These are phyloP conservation scores for Blumeriella jaapii DNA, from an alignment of 2,329 filamentous ascomycete genomes.

Conservation along the genomic window DNA sequence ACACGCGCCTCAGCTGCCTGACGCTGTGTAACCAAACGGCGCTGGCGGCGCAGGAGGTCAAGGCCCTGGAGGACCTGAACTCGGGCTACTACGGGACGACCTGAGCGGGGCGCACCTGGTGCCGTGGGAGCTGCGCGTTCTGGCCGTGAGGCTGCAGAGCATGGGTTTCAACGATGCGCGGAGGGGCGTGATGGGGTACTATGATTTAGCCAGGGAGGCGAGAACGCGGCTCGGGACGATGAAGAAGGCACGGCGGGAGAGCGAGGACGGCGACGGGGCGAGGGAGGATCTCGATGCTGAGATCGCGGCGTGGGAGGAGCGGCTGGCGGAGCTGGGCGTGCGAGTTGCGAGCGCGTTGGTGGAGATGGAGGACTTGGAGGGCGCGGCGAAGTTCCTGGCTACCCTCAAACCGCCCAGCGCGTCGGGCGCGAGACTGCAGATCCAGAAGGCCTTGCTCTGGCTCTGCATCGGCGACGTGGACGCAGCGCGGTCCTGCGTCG, in stretches of 20 bases:
- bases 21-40: conserved; percentile 63
- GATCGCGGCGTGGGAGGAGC: conserved; percentile 53
- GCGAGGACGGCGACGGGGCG: neutral
- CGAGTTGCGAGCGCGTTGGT: conserved; percentile 55
- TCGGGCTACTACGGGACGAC: conserved; percentile 44
- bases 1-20: conserved; percentile 71
- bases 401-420: conserved; percentile 34
- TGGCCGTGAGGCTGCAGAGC: conserved; percentile 74
- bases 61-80: conserved; percentile 51
- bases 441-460: conserved; percentile 55
- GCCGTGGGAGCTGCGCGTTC: conserved; percentile 76
- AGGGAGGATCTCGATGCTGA: conserved; percentile 30
- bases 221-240: conserved; percentile 45
- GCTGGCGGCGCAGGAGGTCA: conserved; percentile 57
- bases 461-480: conserved; percentile 68
- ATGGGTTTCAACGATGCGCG: conserved; percentile 77
- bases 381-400: conserved; percentile 62
- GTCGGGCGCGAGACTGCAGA: conserved; percentile 27
- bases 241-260: conserved; percentile 19
- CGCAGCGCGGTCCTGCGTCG: conserved; percentile 47
- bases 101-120: conserved; percentile 51
- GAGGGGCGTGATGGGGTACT: conserved; percentile 78
- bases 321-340: conserved; percentile 66
- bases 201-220: conserved; percentile 75
- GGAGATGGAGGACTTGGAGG: conserved; percentile 80